Base-by-base conservation (phyloP, 2,329 filamentous ascomycete genomes). In the Leptographium wingfieldii region DNA sequence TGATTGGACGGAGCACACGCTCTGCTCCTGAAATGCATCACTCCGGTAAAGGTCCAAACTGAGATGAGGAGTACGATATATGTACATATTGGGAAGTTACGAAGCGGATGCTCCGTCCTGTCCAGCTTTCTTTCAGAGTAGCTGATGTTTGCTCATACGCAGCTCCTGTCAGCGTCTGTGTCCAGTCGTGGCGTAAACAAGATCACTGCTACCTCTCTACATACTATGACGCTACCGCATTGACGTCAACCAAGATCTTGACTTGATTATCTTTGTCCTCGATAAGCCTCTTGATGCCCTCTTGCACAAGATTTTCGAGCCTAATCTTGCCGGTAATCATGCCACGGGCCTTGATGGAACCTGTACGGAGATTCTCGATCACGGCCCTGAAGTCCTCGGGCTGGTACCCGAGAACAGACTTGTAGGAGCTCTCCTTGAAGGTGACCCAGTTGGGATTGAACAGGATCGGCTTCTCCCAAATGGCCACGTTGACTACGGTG, bases 401-500 rank as follows among this genome's bases (percentile, higher is more conserved):
- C 29, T 59, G 38, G 52, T 59, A 59, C 3, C 58, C 58, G 2
- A 59, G 52, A n/a, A 59, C 58, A 3, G 58, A 59, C 52, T 49
- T 59, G 40, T 55, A 59, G 3, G 40, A 27, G 38, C 52, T 55
- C 38, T 59, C 58, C 19, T 38, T 55, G 40, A 51, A 55, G 3
- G 58, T 59, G 40, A 59, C 40, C 40, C 27, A 38, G 58, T 59
- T 59, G 52, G 58, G 58, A 29, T 59, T 49, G 22, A 59, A 59
- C 10, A 43, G 58, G 29, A 59, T 40, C 6, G 35, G 10, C 43
- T 59, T 59, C 22, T 59, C 58, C 58, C 58, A 59, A n/a, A 59
- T 59, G 43, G 58, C 58, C 27, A 59, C 58, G 43, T 59, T 59
- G 29, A 59, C 58, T 4, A 59, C 40, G n/a, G 58, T 59, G 27